Evolutionary conservation across 2,329 filamentous ascomycete genomes (phyloP), one percentile per base, ranked within the genome.

Genomic region (Xylariales sp.): DNA sequence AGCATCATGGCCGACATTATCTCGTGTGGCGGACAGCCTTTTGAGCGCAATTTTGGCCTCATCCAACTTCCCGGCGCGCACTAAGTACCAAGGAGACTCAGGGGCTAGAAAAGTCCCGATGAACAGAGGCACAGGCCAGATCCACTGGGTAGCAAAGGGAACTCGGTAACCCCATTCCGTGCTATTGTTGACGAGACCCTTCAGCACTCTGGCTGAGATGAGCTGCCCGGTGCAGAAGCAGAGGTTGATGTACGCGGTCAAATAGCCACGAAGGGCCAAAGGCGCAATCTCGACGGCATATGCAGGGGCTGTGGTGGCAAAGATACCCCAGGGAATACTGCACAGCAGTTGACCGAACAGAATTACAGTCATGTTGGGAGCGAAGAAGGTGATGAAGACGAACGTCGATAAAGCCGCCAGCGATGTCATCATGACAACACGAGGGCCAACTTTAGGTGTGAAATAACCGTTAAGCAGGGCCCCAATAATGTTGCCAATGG

Each of bases 331-430:
- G 11, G 37, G 37, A 11, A 39, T 39, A 15, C 17, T 33, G 52
- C 67, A 72, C 10, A 76, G 51, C 41, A 74, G 56, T 38, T 71
- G 60, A 5, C 67, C 69, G 5, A 66, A 57, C 3, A 73, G 52
- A 21, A 72, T 52, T 11, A 66, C 57, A 19, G 62, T 52, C 6
- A 69, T 58, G 16, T 58, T 66, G 6, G 61, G 61, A 0, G 70
- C 66, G 36, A 74, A 74, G 56, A 74, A 69, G 23, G 62, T 57
- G 40, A 74, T 57, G 46, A 72, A 74, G 48, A 74, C 63, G 44
- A 69, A 69, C 8, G 48, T 60, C 5, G 56, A 51, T 20, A 74
- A 50, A 42, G 59, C 60, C 15, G 55, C 53, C n/a, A 74, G 57
- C 4, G 60, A 59, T 23, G 48, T 41, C 29, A 74, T 63, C 47